Base-by-base conservation (phyloP, 352 stramenopile species). In the Phytophthora uliginosa region DNA sequence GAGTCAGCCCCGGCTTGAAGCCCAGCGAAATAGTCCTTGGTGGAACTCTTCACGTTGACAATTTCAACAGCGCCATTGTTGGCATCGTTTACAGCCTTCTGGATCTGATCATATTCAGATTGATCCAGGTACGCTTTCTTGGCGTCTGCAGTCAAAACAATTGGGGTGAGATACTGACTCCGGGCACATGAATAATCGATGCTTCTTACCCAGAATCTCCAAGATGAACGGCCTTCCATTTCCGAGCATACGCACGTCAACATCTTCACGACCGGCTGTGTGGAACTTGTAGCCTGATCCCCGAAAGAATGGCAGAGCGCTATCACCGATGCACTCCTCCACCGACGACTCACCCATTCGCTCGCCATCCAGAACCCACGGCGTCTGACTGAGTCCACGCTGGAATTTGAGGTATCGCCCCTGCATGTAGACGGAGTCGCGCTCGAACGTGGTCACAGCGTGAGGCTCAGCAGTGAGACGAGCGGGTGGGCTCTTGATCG, bases 171-270 rank as follows among this genome's bases (percentile, higher is more conserved):
- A 48, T 69, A 55, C 12, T 34, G 10, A 61, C 17, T 60, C 47
- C 9, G 36, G 0, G 13, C 36, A 1, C 9, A 5, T 42, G 3
- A 42, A 12, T 42, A 42, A 12, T 6, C 12, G 13, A 24, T 38
- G n/a, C 9, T 47, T 38, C 74, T 47, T 62, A 91, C 84, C 77
- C 8, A 95, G 71, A 17, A 97, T 78, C 72, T 97, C 90, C 48
- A 97, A 79, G 60, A 97, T 97, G 69, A 98, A 98, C 17, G 95
- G 95, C 1, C 95, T 89, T 55, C 95, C 95, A 45, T 97, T 97
- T 56, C 98, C 87, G 13, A 99, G 78, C 98, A 99, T 99, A 42
- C 97, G 85, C 34, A 99, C 98, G 76, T 99, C 97, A 45, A 99
- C 93, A 79, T 99, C 98, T 84, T 99, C 98, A 59, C 98, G 91